Evolutionary conservation across 805 yeast species (phyloP).

Genomic region (Phaffomyces thermotolerans): DNA sequence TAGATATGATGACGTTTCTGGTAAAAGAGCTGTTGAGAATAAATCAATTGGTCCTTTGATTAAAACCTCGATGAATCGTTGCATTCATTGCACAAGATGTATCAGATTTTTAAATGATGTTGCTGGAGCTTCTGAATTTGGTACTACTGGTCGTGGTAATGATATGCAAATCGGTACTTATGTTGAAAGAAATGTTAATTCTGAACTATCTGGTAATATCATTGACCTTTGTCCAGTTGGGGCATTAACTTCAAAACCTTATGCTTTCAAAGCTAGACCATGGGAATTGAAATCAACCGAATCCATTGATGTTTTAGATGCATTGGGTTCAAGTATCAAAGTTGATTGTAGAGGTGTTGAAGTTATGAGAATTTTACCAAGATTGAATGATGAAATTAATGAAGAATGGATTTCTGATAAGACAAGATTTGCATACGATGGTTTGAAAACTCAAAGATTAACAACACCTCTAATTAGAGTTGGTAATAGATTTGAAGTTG

Average conservation of each 20-base stretch:
- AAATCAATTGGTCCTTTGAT: slow-evolving; percentile 86
- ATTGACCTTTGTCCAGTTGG: slow-evolving; percentile 90
- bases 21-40: slow-evolving; percentile 87
- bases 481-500: slow-evolving; percentile 62
- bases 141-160: slow-evolving; percentile 85
- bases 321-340: slow-evolving; percentile 72
- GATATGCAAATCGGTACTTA: slow-evolving; percentile 90
- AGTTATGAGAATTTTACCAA: slow-evolving; percentile 81
- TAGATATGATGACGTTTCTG: slow-evolving; percentile 70
- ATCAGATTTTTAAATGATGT: slow-evolving; percentile 84
- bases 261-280: slow-evolving; percentile 88
- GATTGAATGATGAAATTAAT: slow-evolving; percentile 78
- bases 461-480: slow-evolving; percentile 71
- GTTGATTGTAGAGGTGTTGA: slow-evolving; percentile 84
- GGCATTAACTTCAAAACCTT: slow-evolving; percentile 84
- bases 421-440: slow-evolving; percentile 80
- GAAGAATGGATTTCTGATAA: slow-evolving; percentile 92
- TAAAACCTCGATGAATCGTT: slow-evolving; percentile 87
- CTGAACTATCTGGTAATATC: slow-evolving; percentile 81
- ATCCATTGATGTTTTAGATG: slow-evolving; percentile 79
- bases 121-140: slow-evolving; percentile 90
- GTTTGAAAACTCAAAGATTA: slow-evolving; percentile 77
- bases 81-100: slow-evolving; percentile 89
- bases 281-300: slow-evolving; percentile 91
- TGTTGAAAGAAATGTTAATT: slow-evolving; percentile 74